Base-by-base conservation (phyloP, 805 yeast genomes). In the Saccharomycopsis vini region DNA sequence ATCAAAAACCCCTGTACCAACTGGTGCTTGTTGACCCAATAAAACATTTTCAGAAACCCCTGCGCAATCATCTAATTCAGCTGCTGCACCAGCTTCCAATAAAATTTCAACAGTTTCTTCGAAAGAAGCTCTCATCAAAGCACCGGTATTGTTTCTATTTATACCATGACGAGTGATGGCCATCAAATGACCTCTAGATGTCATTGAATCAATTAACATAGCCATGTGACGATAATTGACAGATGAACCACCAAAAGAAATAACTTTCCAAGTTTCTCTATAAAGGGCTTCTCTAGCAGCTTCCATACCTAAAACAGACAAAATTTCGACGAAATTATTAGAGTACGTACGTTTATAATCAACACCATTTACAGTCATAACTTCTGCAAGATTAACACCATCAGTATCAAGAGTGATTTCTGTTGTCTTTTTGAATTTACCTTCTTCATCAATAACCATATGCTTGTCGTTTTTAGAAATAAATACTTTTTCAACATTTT, bases 81-180 rank as follows among this genome's bases (percentile, higher is more conserved):
- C 98, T 35, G 94, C 78, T 4, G 97, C 95, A 62, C 96, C 98
- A 16, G 99, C 99, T 59, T 92, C 98, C 56, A 92, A 77, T 61
- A 92, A 68, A 58, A 92, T 92, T 67, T 92, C 99, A 34, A 92
- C 99, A 5, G 99, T 92, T 65, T 92, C 99, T 68, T 92, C 99
- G 70, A 92, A 92, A 35, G 98, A 90, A 71, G 97, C 92, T 67
- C 99, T 79, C 99, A 92, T 92, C 60, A 92, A 73, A 2, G 98
- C 98, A 67, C 99, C 99, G 24, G 99, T 92, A 54, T 92, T 96
- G 31, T 95, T 84, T 68, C 99, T 81, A 66, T 92, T 92, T 66
- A 92, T 90, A 75, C 99, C 99, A 61, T 92, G 98, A 75, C 99
- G 94, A 36, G 97, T 90, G 57, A 92, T 89, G 33, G 99, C 97